phyloP scores from a whole-genome alignment of 306 rosid species.

The Potentilla sterilis region DNA sequence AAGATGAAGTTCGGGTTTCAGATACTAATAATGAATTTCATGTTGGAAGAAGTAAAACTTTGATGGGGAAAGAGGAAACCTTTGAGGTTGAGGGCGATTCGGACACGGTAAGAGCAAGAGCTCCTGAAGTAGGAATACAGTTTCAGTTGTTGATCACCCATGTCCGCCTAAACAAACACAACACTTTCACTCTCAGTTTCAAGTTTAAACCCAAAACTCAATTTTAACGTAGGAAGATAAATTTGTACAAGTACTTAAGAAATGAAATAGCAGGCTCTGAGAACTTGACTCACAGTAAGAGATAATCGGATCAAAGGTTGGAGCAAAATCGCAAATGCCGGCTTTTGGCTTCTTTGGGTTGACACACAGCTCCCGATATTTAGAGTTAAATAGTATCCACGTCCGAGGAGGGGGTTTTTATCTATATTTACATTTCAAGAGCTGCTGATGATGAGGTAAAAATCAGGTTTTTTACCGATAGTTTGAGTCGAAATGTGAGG shows the following conservation, averaged over 20 bases:
- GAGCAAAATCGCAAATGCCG: no score
- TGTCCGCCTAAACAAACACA: background rate
- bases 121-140: constrained; percentile 47
- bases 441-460: no score
- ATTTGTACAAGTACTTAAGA: no score
- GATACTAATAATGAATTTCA: background rate
- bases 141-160: constrained; percentile 25
- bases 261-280: no score
- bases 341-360: background rate
- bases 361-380: no score
- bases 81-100: constrained; percentile 65
- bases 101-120: constrained; percentile 44
- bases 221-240: background rate
- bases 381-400: no score
- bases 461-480: no score
- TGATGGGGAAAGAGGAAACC: constrained; percentile 29
- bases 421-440: no score
- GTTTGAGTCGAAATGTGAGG: no score
- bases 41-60: background rate
- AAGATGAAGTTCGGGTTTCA: background rate
- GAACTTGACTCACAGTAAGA: background rate
- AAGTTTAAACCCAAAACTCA: background rate
- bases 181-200: background rate
- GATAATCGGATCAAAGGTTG: background rate
- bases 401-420: no score